Percentiles rank a stretch among this genome's conserved stretches.
phyloP scores from a whole-genome alignment of 2,329 filamentous ascomycete species.

The Colletotrichum liaoningense region DNA sequence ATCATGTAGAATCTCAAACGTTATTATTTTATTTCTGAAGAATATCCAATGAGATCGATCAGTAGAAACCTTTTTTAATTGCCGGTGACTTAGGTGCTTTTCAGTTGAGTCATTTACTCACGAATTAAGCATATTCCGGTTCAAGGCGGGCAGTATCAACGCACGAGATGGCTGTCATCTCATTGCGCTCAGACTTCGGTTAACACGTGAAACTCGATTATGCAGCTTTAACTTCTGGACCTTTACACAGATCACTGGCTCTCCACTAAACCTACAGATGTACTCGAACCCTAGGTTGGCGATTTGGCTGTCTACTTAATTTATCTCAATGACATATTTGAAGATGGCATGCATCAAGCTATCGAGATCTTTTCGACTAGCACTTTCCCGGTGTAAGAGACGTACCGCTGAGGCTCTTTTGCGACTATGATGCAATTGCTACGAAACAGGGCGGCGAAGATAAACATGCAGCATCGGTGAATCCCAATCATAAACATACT shows the following conservation, averaged over 20 bases:
- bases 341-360: conserved; percentile 59
- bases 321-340: conserved; percentile 66
- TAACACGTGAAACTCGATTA: neutral
- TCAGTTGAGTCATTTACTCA: neutral
- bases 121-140: neutral
- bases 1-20: no score
- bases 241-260: neutral
- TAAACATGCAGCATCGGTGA: no score
- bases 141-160: neutral
- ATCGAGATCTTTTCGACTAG: conserved; percentile 59
- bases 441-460: no score
- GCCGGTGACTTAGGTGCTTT: no score
- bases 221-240: neutral
- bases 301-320: conserved; percentile 59
- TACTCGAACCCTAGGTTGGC: conserved; percentile 35
- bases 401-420: conserved; percentile 59
- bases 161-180: neutral
- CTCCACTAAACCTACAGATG: neutral
- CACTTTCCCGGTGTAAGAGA: conserved; percentile 62
- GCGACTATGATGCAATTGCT: conserved; percentile 50
- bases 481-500: no score
- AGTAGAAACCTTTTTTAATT: neutral
- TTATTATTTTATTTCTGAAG: neutral
- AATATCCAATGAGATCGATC: neutral
- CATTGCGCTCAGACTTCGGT: neutral